Percentiles rank a stretch among this genome's conserved stretches.
phyloP scores from a whole-genome alignment of 306 rosid genomes.

The Canavalia gladiata region DNA sequence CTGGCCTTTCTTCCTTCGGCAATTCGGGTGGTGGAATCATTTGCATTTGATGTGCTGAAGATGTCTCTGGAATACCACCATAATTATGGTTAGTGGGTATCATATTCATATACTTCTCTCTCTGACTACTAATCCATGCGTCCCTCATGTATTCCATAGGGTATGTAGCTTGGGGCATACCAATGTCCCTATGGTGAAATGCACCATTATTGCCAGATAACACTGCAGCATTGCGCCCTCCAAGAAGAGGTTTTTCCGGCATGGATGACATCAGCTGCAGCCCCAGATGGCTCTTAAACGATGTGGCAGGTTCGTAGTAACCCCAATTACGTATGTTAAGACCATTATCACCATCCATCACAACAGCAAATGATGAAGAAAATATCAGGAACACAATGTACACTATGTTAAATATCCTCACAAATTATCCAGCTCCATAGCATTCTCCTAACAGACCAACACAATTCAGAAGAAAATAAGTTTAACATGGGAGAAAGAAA shows the following conservation, averaged over 20 bases:
- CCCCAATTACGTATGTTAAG: conserved; percentile 96
- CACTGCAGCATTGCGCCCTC: conserved; percentile 70
- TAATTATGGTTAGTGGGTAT: conserved; percentile 69
- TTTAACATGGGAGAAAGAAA: neutral
- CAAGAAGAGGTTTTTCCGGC: conserved; percentile 73
- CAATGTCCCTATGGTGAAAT: conserved; percentile 75
- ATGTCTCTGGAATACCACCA: conserved; percentile 68
- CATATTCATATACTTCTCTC: conserved; percentile 79
- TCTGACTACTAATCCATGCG: conserved; percentile 80
- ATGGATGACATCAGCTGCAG: conserved; percentile 91
- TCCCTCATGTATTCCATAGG: conserved; percentile 83
- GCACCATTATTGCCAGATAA: conserved; percentile 64
- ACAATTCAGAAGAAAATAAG: conserved; percentile 36
- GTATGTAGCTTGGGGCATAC: conserved; percentile 68
- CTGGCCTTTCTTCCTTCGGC: conserved; percentile 67
- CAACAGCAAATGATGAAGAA: conserved; percentile 47
- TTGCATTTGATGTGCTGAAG: conserved; percentile 72
- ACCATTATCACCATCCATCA: conserved; percentile 91
- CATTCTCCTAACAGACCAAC: conserved; percentile 45
- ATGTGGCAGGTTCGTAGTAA: conserved; percentile 78
- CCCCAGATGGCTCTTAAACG: conserved; percentile 83
- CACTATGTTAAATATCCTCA: conserved; percentile 45
- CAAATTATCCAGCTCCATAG: conserved; percentile 29
- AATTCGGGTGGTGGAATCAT: conserved; percentile 68
- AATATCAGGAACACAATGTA: conserved; percentile 44